Evolutionary conservation across 495 filamentous ascomycete species (phyloP), one percentile per base, ranked within the genome.

Genomic region (Tuber microsphaerosporum): DNA sequence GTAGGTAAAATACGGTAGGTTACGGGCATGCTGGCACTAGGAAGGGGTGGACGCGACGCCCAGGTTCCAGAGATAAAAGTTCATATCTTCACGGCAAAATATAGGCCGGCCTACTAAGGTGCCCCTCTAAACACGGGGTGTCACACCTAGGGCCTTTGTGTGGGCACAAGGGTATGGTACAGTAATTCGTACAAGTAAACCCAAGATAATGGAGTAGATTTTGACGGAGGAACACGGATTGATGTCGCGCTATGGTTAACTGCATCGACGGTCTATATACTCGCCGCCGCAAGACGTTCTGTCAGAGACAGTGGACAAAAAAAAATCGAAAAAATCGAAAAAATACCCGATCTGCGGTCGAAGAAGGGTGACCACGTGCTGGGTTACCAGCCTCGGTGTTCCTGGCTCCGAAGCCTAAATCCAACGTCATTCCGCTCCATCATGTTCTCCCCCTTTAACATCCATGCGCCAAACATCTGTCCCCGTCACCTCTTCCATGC

Each of bases 371-470:
- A 65, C 56, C 56, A 65, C 56, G 56, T 65, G 56, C 56, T 31
- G 26, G 26, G n/a, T 65, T 65, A 65, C 56, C 5, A 65, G 14
- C 56, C 56, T 65, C 56, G 56, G 56, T 65, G 26, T 34, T 65
- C 56, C 56, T 65, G 26, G 26, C 16, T 5, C 26, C 26, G 56
- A 65, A 65, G 26, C 14, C 56, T 8, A 65, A 65, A 17, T 34
- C 14, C 56, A 65, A 65, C 56, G 56, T 17, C 56, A 65, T 65
- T 34, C 56, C 56, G 26, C 12, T 65, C 26, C 56, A 2, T 31
- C 72, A 56, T 20, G 37, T 71, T 26, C 46, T 45, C 56, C n/a
- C 46, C 56, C 46, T 73, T 56, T 56, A 73, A 31, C 46, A n/a
- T 19, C 44, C 17, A 31, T 20, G 39, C 44, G 22, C 34, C 39